A percentile compares a stretch with the other conserved stretches of the same genome.
Conservation (phyloP, 1,284 basidiomycete species). For the Malassezia yamatoensis region DNA sequence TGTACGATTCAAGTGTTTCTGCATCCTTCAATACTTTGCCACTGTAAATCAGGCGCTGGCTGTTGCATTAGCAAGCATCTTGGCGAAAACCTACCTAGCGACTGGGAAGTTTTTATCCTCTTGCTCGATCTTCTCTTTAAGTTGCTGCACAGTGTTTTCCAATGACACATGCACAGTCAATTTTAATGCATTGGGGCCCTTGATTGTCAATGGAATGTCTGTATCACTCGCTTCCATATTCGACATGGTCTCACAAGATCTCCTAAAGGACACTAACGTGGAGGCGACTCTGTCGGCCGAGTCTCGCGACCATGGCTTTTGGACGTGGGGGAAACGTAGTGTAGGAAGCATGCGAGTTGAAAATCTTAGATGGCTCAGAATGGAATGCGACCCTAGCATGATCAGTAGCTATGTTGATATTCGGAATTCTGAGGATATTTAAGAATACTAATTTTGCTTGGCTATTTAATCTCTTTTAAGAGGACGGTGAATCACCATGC, state of each 20-base stretch:
- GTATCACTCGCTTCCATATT: conserved; percentile 18
- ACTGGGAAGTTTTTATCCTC: conserved; percentile 37
- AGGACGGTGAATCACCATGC: conserved; percentile 43
- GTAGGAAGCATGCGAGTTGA: no score
- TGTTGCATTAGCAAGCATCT: neutral
- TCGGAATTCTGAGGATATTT: no score
- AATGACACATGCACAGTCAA: conserved; percentile 26
- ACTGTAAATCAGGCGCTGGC: conserved; percentile 41
- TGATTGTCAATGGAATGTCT: conserved; percentile 39
- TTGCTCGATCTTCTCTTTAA: conserved; percentile 39
- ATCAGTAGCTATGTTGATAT: no score
- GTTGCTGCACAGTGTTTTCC: conserved; percentile 34
- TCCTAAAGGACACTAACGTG: neutral
- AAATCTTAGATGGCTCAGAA: no score
- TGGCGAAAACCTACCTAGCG: conserved; percentile 20
- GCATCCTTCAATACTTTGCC: conserved; percentile 46
- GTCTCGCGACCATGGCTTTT: neutral
- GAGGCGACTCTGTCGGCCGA: neutral
- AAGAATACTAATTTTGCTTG: no score
- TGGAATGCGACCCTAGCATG: no score
- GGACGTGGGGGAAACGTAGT: neutral
- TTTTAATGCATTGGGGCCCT: conserved; percentile 42
- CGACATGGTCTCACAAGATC: conserved; percentile 2
- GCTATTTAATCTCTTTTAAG: conserved; percentile 42
- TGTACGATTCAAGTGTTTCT: conserved; percentile 34